Evolutionary conservation across 306 rosid genomes (phyloP).

Genomic region (Psophocarpus tetragonolobus): DNA sequence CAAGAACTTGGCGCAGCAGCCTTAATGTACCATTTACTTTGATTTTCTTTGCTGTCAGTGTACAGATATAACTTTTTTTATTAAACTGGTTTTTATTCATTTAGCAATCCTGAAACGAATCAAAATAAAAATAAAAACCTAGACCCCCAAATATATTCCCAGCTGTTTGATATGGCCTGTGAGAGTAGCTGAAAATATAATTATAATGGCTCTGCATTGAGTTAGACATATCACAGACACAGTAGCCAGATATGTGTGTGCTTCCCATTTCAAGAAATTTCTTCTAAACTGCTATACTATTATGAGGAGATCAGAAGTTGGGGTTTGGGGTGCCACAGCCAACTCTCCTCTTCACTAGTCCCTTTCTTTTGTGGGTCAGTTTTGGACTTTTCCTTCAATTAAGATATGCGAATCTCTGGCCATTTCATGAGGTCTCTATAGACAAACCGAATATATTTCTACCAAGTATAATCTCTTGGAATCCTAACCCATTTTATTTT

Average conservation of each 20-base stretch:
- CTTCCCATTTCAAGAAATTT: conserved; percentile 31
- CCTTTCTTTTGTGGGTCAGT: conserved; percentile 31
- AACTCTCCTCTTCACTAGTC: conserved; percentile 34
- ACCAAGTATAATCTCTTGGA: conserved; percentile 1
- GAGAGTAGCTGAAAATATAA: not conserved
- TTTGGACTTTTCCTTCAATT: conserved; percentile 40
- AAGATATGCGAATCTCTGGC: conserved; percentile 33
- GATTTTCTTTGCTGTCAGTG: not conserved
- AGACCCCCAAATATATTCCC: not conserved
- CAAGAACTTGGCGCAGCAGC: conserved; percentile 36
- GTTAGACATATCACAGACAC: conserved; percentile 8
- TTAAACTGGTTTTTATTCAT: not conserved
- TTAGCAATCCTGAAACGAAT: not conserved
- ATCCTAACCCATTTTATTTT: not conserved
- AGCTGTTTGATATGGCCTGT: not conserved
- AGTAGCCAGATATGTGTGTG: conserved; percentile 13
- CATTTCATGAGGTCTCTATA: conserved; percentile 17
- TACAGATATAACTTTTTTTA: not conserved
- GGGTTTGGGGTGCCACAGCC: not conserved
- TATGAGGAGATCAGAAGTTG: conserved; percentile 22
- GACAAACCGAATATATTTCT: conserved; percentile 23
- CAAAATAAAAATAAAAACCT: not conserved
- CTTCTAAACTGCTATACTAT: not conserved
- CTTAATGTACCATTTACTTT: conserved; percentile 33
- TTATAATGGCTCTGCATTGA: not conserved